These are phyloP conservation scores for Coemansia sp. DNA, from an alignment of 192 early-diverging fungal species.

Conservation along the genomic window DNA sequence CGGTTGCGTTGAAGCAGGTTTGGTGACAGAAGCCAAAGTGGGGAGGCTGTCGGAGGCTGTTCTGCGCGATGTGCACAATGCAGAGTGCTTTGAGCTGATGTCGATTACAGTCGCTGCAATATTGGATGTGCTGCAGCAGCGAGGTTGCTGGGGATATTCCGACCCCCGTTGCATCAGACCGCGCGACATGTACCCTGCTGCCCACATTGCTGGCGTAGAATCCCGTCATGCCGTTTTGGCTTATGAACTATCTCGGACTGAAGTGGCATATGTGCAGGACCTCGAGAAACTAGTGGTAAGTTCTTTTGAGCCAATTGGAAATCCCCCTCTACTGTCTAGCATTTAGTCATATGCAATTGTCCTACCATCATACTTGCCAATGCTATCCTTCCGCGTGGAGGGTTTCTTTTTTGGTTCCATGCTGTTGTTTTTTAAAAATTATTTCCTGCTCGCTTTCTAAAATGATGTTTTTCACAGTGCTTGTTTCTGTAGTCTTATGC, in stretches of 20 bases:
- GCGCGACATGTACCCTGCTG: constrained; percentile 36
- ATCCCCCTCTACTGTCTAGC: too few species aligned
- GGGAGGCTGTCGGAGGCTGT: not conserved
- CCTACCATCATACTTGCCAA: too few species aligned
- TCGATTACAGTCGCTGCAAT: constrained; percentile 25
- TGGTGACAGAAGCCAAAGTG: constrained; percentile 7
- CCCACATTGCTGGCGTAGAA: constrained; percentile 8
- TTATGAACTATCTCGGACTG: constrained; percentile 44
- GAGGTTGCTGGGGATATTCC: constrained; percentile 14
- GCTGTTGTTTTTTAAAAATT: too few species aligned
- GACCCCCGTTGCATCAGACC: constrained; percentile 41
- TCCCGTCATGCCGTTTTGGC: constrained; percentile 30
- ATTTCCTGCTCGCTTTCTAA: too few species aligned
- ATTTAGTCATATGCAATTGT: too few species aligned
- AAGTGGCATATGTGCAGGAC: constrained; percentile 52
- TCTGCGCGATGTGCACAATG: constrained; percentile 6
- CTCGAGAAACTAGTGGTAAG: constrained; percentile 42
- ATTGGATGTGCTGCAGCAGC: constrained; percentile 32
- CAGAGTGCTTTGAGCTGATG: constrained; percentile 26
- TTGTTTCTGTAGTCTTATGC: constrained; percentile 18
- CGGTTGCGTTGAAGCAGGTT: constrained; percentile 40
- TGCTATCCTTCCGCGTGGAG: too few species aligned
- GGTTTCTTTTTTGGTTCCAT: too few species aligned
- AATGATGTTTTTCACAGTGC: too few species aligned
- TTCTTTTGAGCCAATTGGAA: not conserved